Evolutionary conservation across 345 rosid genomes (phyloP).

Genomic region (Sisymbrium irio): DNA sequence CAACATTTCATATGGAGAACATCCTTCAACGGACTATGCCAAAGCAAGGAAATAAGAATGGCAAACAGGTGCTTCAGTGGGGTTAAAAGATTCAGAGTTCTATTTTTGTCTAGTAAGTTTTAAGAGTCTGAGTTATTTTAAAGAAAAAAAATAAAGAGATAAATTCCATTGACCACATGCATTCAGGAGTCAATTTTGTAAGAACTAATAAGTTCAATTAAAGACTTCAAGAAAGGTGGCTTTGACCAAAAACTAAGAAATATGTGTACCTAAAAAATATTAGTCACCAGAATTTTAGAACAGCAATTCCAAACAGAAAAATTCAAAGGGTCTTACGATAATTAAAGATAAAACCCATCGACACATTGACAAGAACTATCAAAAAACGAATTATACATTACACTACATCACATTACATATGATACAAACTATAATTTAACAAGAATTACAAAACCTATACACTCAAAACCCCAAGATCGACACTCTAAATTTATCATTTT

Average conservation of each 20-base stretch:
- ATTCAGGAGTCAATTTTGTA: neutral
- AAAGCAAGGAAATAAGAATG: too few relatives aligned
- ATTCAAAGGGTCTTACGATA: neutral
- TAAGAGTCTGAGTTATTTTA: too few relatives aligned
- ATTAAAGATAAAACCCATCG: neutral
- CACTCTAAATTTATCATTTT: neutral
- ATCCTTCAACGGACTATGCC: too few relatives aligned
- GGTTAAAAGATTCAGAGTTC: too few relatives aligned
- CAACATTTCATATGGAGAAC: too few relatives aligned
- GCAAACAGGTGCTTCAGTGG: too few relatives aligned
- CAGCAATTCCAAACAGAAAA: neutral
- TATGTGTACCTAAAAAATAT: neutral
- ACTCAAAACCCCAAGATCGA: neutral
- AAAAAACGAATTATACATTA: neutral
- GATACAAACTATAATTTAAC: neutral
- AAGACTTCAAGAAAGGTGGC: neutral
- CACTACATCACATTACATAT: neutral
- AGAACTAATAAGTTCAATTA: neutral
- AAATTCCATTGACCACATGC: too few relatives aligned
- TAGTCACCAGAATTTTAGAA: neutral
- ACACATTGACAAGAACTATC: neutral
- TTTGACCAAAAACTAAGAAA: neutral
- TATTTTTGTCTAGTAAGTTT: too few relatives aligned
- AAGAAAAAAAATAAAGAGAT: too few relatives aligned
- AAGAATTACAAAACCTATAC: neutral